These are phyloP conservation scores for Kwoniella sp. DNA, from an alignment of 768 basidiomycete genomes.

Conservation along the genomic window DNA sequence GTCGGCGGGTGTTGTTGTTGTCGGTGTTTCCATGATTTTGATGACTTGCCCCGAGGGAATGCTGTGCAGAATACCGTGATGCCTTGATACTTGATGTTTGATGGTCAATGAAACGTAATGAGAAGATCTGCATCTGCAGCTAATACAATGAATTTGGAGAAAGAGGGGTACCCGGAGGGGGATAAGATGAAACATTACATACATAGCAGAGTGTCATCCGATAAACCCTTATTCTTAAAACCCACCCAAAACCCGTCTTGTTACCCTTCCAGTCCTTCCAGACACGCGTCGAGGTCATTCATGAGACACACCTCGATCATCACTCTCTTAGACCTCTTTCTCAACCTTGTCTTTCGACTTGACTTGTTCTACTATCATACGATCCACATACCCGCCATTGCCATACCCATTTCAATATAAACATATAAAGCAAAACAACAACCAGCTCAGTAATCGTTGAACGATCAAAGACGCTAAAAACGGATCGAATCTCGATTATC, in stretches of 20 bases:
- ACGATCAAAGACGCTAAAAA: no score
- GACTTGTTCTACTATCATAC: neutral
- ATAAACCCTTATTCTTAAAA: neutral
- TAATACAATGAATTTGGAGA: no score
- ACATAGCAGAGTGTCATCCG: no score
- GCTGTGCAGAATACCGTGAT: neutral
- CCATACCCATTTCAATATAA: neutral
- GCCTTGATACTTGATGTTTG: no score
- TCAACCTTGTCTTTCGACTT: neutral
- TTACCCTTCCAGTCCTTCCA: no score
- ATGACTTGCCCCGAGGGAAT: neutral
- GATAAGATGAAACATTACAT: slow-evolving; percentile 3
- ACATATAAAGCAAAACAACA: no score
- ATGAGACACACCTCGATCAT: neutral
- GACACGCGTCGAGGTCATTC: neutral
- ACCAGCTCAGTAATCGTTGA: no score
- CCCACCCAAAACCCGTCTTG: neutral
- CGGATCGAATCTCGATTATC: neutral
- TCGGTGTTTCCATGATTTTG: neutral
- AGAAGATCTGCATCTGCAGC: no score
- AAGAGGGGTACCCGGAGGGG: neutral
- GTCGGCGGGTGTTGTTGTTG: no score
- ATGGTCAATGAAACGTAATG: no score
- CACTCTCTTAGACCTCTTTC: neutral
- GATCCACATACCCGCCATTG: neutral